A percentile compares a stretch with the other conserved stretches of the same genome.
phyloP scores from a whole-genome alignment of 305 asterid genomes.

The Fraxinus dipetala region DNA sequence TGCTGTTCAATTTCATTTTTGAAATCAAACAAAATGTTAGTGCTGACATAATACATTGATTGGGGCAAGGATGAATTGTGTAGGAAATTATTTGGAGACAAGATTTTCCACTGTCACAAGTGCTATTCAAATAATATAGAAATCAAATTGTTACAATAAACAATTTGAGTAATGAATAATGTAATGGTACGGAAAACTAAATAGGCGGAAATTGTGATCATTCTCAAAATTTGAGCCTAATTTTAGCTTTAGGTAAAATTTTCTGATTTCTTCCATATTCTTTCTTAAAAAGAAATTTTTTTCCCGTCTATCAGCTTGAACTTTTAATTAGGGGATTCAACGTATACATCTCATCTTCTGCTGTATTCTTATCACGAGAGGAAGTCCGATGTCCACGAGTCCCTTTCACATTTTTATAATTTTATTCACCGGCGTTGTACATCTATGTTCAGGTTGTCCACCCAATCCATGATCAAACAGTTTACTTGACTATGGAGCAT shows the following conservation, averaged over 20 bases:
- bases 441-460: constrained; percentile 47
- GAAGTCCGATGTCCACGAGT: not conserved
- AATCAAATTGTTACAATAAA: not conserved
- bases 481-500: constrained; percentile 56
- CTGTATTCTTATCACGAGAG: not conserved
- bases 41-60: not conserved
- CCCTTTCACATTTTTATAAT: not conserved
- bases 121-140: not conserved
- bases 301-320: not conserved
- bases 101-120: not conserved
- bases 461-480: constrained; percentile 67
- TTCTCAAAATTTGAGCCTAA: not conserved
- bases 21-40: not conserved
- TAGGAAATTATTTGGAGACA: not conserved
- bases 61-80: not conserved
- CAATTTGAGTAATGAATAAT: not conserved
- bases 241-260: not conserved
- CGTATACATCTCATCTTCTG: not conserved
- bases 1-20: not conserved
- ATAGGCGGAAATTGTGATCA: not conserved
- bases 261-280: not conserved
- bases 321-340: not conserved
- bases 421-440: not conserved
- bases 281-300: not conserved
- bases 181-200: not conserved